Base-by-base conservation (phyloP, 2,329 filamentous ascomycete genomes). In the Stagonosporopsis cucurbitacearum region DNA sequence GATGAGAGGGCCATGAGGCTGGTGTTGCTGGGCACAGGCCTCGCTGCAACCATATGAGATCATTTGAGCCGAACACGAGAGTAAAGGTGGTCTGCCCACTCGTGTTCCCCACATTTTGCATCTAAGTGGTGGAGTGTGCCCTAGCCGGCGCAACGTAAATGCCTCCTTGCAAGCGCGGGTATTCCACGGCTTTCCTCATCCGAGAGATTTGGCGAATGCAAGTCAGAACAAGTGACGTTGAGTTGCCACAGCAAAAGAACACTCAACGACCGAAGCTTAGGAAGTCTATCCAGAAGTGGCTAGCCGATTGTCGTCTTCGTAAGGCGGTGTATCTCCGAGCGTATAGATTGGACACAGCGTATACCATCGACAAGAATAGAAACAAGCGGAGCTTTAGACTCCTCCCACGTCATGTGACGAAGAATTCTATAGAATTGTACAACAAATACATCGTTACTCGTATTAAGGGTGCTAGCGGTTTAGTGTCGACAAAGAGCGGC, bases 41-140 rank as follows among this genome's bases (percentile, higher is more conserved):
- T 26, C 42, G 54, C 43, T 63, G 59, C 49, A 60, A 62, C 57
- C 7, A 32, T 58, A 62, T 66, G 66, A 66, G 51, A 50, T 66
- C 60, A 63, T 63, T 17, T 30, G 26, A 19, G 36, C 30, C n/a
- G 17, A 58, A 62, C 46, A 64, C 62, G 57, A 65, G 54, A 45
- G 19, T 36, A 30, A n/a, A 48, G 25, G 20, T 37, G 37, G 56
- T 40, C 39, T 42, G 37, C 54, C 40, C 51, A 28, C 49, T 51
- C 32, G 42, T 54, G 13, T 40, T 57, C 64, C 47, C 62, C 58
- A 58, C 22, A 50, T 47, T 62, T 59, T 44, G 32, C 6, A 17
- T 43, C 23, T 47, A 39, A 17, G 4, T 12, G 25, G 36, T 54
- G 50, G 50, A 47, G 40, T 46, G 50, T 50, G 50, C 55, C 50